A percentile compares a stretch with the other conserved stretches of the same genome.
Evolutionary conservation across 176 grass and related monocot genomes (phyloP).

Genomic region (Rhynchospora breviuscula): DNA sequence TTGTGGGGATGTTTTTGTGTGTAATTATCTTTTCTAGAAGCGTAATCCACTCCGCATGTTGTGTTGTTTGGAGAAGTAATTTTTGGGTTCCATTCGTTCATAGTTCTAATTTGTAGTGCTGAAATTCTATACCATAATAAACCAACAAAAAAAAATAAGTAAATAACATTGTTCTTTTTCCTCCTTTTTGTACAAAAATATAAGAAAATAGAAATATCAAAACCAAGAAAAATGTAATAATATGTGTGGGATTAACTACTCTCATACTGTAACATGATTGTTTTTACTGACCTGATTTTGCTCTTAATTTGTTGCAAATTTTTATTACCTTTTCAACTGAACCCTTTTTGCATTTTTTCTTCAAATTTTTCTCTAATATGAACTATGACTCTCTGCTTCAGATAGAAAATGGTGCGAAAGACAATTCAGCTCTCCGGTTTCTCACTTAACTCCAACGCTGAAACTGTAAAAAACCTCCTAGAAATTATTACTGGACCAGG

Average conservation of each 20-base stretch:
- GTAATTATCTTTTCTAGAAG: neutral
- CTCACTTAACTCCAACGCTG: slow-evolving; percentile 32
- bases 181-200: neutral
- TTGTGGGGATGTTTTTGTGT: neutral
- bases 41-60: neutral
- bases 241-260: neutral
- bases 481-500: slow-evolving; percentile 40
- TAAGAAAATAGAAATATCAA: neutral
- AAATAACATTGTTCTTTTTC: neutral
- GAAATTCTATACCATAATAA: neutral
- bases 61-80: neutral
- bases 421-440: slow-evolving; percentile 54
- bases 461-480: slow-evolving; percentile 43
- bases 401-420: slow-evolving; percentile 39
- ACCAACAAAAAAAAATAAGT: neutral
- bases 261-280: neutral
- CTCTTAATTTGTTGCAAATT: neutral
- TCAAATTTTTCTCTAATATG: neutral
- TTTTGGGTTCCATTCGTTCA: neutral
- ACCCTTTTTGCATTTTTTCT: too few species aligned
- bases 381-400: neutral
- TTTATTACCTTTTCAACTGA: neutral
- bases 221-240: neutral
- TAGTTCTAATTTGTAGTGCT: neutral
- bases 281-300: slow-evolving; percentile 3